A percentile compares a stretch with the other conserved stretches of the same genome.
phyloP scores from a whole-genome alignment of 345 rosid species.

The Kernera saxatilis region DNA sequence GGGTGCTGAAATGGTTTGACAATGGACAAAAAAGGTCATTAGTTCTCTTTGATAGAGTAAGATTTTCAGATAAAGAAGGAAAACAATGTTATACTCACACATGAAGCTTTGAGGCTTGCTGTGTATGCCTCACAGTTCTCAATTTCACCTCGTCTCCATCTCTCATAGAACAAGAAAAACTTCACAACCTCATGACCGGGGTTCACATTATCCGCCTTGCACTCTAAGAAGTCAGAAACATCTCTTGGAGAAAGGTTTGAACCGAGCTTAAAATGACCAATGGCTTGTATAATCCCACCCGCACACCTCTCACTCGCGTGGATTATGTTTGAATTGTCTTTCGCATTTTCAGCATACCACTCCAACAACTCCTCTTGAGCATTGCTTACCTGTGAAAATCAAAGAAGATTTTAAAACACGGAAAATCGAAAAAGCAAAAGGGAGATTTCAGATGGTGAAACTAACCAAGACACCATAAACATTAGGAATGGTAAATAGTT shows the following conservation, averaged over 20 bases:
- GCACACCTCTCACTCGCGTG: slow-evolving; percentile 87
- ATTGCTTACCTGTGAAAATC: slow-evolving; percentile 64
- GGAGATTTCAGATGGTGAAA: not conserved
- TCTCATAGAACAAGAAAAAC: slow-evolving; percentile 74
- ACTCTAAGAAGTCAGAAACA: slow-evolving; percentile 37
- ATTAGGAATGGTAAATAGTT: slow-evolving; percentile 77
- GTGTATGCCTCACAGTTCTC: slow-evolving; percentile 56
- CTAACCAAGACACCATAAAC: slow-evolving; percentile 91
- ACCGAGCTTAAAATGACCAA: slow-evolving; percentile 85
- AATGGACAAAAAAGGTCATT: not conserved
- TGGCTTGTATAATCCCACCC: slow-evolving; percentile 78
- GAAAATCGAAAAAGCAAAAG: not conserved
- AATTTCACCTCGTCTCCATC: slow-evolving; percentile 85
- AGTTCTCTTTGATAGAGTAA: not conserved
- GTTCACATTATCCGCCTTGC: slow-evolving; percentile 28
- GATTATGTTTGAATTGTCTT: slow-evolving; percentile 60
- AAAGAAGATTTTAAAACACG: not conserved
- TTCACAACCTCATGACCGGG: slow-evolving; percentile 54
- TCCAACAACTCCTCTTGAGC: slow-evolving; percentile 91
- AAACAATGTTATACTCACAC: slow-evolving; percentile 43
- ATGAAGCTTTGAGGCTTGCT: slow-evolving; percentile 57
- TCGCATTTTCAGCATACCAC: slow-evolving; percentile 82
- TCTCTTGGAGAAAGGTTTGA: slow-evolving; percentile 78
- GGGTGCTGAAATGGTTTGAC: slow-evolving; percentile 43
- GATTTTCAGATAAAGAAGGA: not conserved